Evolutionary conservation across 139 green algal species (phyloP).

Genomic region (Nannochloris sp.): DNA sequence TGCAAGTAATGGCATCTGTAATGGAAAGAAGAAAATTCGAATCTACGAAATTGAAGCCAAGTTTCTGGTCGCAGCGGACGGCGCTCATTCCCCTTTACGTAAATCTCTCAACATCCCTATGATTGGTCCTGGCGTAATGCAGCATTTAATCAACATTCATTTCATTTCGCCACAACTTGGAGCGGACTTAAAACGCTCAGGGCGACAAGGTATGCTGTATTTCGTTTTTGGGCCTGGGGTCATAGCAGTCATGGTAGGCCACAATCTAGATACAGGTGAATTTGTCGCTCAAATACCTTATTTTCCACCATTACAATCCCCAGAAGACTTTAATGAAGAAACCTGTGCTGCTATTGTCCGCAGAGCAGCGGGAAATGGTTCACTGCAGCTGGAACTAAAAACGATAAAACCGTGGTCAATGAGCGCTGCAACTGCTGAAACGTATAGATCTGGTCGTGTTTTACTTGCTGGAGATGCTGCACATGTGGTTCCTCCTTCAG

Average conservation of each 20-base stretch:
- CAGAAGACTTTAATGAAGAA: conserved; percentile 54
- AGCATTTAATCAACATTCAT: conserved; percentile 88
- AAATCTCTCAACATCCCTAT: conserved; percentile 47
- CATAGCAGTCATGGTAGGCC: conserved; percentile 84
- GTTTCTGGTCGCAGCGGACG: conserved; percentile 64
- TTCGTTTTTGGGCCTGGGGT: conserved; percentile 83
- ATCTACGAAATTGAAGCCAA: conserved; percentile 6
- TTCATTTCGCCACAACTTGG: conserved; percentile 50
- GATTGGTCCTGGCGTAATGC: conserved; percentile 44
- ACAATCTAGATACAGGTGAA: conserved; percentile 74
- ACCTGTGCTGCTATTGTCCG: conserved; percentile 43
- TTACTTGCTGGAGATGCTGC: conserved; percentile 88
- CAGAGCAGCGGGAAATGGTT: conserved; percentile 22
- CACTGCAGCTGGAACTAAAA: conserved; percentile 15
- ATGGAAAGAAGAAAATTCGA: too few relatives aligned
- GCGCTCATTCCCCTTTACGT: conserved; percentile 44
- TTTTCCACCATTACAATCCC: conserved; percentile 78
- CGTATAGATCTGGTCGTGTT: conserved; percentile 41
- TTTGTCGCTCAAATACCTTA: conserved; percentile 94
- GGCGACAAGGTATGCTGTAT: conserved; percentile 86
- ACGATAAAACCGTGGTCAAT: conserved; percentile 72
- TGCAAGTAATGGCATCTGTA: too few relatives aligned
- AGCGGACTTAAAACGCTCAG: conserved; percentile 6
- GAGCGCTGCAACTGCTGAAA: conserved; percentile 66
- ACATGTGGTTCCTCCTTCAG: conserved; percentile 79